A percentile compares a stretch with the other conserved stretches of the same genome.
Conservation (phyloP, 2,329 filamentous ascomycete genomes). For the Colletotrichum brevisporum region DNA sequence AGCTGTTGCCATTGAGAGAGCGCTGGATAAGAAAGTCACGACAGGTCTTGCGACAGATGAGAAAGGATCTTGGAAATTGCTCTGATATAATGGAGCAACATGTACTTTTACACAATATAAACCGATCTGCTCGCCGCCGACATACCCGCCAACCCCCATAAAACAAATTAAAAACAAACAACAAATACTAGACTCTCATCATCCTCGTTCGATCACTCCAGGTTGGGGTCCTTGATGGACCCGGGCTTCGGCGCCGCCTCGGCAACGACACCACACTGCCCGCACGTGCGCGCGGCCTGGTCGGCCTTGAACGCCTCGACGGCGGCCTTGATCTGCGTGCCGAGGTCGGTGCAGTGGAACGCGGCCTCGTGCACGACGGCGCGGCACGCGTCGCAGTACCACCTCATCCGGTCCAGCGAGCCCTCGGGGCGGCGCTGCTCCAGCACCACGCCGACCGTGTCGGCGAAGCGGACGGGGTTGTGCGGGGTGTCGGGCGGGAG, state of each 20-base stretch:
- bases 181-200: not conserved
- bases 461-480: constrained; percentile 92
- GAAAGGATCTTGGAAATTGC: not conserved
- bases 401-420: constrained; percentile 84
- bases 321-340: constrained; percentile 93
- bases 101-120: constrained; percentile 33
- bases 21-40: not conserved
- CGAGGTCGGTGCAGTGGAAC: constrained; percentile 91
- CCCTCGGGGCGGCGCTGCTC: constrained; percentile 84
- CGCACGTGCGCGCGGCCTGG: constrained; percentile 80
- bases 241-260: constrained; percentile 76
- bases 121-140: constrained; percentile 27
- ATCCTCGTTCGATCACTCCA: constrained; percentile 49
- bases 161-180: not conserved
- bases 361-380: constrained; percentile 85
- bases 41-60: not conserved
- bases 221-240: constrained; percentile 72
- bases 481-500: constrained; percentile 96
- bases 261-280: constrained; percentile 81
- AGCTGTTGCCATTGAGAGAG: too few species aligned
- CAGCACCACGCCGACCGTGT: constrained; percentile 94
- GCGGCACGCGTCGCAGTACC: constrained; percentile 85
- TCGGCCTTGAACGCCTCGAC: constrained; percentile 84
- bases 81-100: not conserved
- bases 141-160: not conserved